Conservation (phyloP, 306 rosid genomes). For the Quercus robur region DNA sequence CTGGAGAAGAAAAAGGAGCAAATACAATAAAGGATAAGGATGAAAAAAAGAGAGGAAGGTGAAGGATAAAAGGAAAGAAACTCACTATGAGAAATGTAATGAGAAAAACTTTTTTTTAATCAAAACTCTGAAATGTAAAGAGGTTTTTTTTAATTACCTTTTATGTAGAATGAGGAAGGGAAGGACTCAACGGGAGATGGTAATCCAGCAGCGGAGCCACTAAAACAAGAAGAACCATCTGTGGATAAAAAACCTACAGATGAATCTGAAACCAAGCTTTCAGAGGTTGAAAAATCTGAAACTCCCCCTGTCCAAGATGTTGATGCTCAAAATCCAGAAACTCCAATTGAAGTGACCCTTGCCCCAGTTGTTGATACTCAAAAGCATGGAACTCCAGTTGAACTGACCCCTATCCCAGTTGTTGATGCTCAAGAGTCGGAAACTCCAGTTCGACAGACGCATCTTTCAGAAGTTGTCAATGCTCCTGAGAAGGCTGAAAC, state of each 20-base stretch:
- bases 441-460: no score
- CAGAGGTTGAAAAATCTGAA: background rate
- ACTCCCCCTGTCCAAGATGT: background rate
- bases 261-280: background rate
- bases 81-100: no score
- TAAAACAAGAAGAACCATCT: background rate
- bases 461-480: background rate
- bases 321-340: background rate
- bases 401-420: background rate
- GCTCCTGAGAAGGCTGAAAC: background rate
- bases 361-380: background rate
- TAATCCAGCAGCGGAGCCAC: constrained; percentile 17
- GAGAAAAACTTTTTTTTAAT: no score
- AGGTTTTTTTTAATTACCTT: background rate
- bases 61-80: no score
- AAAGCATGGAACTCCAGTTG: background rate
- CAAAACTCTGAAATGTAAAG: no score
- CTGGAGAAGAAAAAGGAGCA: no score
- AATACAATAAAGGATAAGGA: no score
- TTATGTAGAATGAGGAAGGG: background rate
- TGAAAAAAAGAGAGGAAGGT: no score
- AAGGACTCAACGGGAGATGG: background rate
- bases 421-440: background rate
- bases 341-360: background rate
- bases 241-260: background rate